Evolutionary conservation across 768 basidiomycete species (phyloP).

Genomic region (Amanita pseudoporphyria): DNA sequence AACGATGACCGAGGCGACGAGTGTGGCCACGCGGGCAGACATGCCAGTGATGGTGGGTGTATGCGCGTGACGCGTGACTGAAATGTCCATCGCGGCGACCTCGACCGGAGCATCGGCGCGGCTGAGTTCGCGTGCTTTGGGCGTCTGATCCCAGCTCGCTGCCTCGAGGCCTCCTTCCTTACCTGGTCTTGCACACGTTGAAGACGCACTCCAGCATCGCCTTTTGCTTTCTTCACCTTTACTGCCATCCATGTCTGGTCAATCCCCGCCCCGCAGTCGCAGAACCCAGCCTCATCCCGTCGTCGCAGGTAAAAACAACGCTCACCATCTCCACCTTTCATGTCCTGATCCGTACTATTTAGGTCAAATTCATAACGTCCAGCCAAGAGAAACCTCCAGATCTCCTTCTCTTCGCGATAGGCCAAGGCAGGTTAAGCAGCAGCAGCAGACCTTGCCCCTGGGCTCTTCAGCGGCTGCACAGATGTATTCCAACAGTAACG

Average conservation of each 20-base stretch:
- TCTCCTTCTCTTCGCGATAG: constrained; percentile 38
- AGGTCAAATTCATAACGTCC: constrained; percentile 34
- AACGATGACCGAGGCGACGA: constrained; percentile 49
- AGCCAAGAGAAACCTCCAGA: constrained; percentile 36
- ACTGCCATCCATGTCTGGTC: constrained; percentile 16
- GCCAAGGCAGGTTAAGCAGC: constrained; percentile 47
- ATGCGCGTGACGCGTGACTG: too few species aligned
- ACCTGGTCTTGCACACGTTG: constrained; percentile 57
- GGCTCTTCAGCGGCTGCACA: constrained; percentile 41
- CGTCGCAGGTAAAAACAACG: constrained; percentile 35
- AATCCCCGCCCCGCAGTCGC: constrained; percentile 51
- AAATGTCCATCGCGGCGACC: too few species aligned
- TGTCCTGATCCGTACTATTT: constrained; percentile 20
- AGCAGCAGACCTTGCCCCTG: constrained; percentile 53
- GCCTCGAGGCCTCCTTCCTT: constrained; percentile 41
- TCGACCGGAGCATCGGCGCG: too few species aligned
- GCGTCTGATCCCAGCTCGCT: constrained; percentile 5
- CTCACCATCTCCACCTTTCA: too few species aligned
- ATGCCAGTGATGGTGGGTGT: too few species aligned
- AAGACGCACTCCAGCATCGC: constrained; percentile 38
- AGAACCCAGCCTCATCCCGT: constrained; percentile 38
- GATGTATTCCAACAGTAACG: constrained; percentile 32
- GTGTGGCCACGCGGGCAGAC: too few species aligned
- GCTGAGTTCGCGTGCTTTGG: too few species aligned
- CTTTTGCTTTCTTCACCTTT: constrained; percentile 17